Conservation (phyloP, 192 early-diverging fungal species). For the Backusella circina region DNA sequence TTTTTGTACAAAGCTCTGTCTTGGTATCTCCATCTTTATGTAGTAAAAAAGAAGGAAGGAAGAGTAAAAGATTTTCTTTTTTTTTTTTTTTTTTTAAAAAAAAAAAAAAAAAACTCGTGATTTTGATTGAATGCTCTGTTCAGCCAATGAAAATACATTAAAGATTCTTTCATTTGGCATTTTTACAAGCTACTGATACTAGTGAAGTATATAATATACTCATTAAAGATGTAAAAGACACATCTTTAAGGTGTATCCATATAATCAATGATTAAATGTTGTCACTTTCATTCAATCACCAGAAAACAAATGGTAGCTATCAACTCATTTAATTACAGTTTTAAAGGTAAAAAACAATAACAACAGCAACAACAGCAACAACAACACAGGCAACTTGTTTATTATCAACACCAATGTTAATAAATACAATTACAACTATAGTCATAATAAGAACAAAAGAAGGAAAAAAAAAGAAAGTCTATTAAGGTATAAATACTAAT, state of each 20-base stretch:
- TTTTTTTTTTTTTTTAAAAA: too few species aligned
- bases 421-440: not conserved
- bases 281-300: too few species aligned
- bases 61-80: not conserved
- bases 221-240: too few species aligned
- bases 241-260: too few species aligned
- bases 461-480: not conserved
- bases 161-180: too few species aligned
- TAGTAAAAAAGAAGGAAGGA: not conserved
- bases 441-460: not conserved
- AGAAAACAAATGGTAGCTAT: too few species aligned
- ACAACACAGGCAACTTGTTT: not conserved
- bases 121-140: not conserved
- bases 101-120: not conserved
- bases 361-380: too few species aligned
- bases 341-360: too few species aligned
- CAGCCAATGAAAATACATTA: not conserved
- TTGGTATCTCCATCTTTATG: slow-evolving; percentile 51
- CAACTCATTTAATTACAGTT: too few species aligned
- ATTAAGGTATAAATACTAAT: slow-evolving; percentile 1
- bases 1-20: slow-evolving; percentile 39
- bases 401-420: not conserved
- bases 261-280: too few species aligned
- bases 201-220: too few species aligned
- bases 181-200: too few species aligned